phyloP scores from a whole-genome alignment of 116 monocot genomes.

The Phalaenopsis hybrid region DNA sequence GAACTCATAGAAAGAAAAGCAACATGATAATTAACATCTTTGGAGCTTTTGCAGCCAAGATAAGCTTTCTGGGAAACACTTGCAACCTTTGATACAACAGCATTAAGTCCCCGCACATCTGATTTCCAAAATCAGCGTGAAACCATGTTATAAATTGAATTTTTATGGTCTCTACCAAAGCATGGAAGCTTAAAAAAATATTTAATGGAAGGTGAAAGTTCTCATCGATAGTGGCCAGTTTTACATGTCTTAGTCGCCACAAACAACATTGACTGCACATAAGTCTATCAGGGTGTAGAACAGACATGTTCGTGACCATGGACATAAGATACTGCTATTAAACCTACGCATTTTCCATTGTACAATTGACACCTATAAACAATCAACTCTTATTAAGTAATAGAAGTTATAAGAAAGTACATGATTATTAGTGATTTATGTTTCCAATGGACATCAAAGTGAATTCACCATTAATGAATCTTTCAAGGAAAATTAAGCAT shows the following conservation, averaged over 20 bases:
- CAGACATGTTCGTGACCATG: neutral
- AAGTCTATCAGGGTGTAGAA: neutral
- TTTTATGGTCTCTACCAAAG: neutral
- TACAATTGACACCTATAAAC: too few relatives aligned
- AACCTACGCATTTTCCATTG: neutral
- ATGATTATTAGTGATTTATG: too few relatives aligned
- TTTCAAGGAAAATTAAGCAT: too few relatives aligned
- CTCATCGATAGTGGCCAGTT: neutral
- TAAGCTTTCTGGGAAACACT: neutral
- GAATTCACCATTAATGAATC: too few relatives aligned
- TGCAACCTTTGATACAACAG: neutral
- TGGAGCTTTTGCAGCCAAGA: neutral
- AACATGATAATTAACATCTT: slow-evolving; percentile 8
- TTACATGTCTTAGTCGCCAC: neutral
- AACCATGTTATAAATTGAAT: neutral
- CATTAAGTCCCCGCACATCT: too few relatives aligned
- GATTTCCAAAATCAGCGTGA: neutral
- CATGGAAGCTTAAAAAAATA: neutral
- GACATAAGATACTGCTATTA: neutral
- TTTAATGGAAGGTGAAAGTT: neutral
- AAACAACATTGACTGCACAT: neutral
- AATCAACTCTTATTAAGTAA: too few relatives aligned
- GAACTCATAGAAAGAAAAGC: neutral
- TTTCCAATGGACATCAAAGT: too few relatives aligned
- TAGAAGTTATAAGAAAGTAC: too few relatives aligned